Base-by-base conservation (phyloP, 1,139 yeast genomes). In the Tardiomyces blankii region DNA sequence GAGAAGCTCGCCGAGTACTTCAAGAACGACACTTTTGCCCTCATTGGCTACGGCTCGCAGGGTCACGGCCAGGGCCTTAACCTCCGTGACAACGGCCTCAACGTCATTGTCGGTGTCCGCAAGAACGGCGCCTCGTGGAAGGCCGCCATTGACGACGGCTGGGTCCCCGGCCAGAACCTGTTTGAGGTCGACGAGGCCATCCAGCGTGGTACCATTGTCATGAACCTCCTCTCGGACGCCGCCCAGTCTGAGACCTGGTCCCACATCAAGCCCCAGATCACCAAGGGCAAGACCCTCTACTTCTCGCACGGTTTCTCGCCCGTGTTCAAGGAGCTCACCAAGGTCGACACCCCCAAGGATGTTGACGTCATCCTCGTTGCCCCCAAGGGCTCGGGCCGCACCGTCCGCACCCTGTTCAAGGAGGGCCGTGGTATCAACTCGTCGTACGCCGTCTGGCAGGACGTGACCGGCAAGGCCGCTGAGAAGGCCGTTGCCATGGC, bases 371-470 rank as follows among this genome's bases (percentile, higher is more conserved):
- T 91, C 74, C 79, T 91, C 67, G 98, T 91, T 65, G 98, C 98
- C 71, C 98, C 98, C 75, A 91, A 91, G 85, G 98, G 98, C 70
- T 89, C 97, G 57, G 98, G 98, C 75, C 87, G 98, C 78, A 91
- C 98, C 62, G 98, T 91, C 63, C 86, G 98, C 79, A 82, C 97
- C 56, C 78, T 91, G 66, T 91, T 91, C 91, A 89, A 91, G 79
- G 98, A 91, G 78, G 98, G 98, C 69, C 89, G 98, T 77, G 98
- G 98, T 80, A 91, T 91, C 72, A 91, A 91, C 91, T 91, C 98
- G 49, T 91, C 98, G 48, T 69, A 86, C 73, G 97, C 97, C 60
- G 96, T 93, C 68, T 91, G 96, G 96, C 93, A 91, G 75, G 97
- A 91, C 69, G 96, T 89, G 57, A 71, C 96, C 63, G 98, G 98